Evolutionary conservation across 257 asterid genomes (phyloP).

Genomic region (Dorcoceras hygrometricum): DNA sequence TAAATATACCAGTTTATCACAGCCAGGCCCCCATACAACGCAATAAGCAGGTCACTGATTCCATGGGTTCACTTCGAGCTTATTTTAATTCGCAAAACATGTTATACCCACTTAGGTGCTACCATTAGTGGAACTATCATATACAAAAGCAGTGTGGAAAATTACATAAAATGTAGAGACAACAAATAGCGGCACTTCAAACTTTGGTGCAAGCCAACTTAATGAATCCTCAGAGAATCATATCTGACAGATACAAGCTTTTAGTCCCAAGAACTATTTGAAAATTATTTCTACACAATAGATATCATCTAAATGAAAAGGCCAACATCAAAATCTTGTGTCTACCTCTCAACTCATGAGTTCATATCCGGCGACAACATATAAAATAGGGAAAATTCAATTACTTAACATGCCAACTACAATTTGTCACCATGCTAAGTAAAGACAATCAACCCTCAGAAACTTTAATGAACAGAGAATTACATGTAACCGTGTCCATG

Average conservation of each 20-base stretch:
- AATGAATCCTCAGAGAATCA: conserved; percentile 11
- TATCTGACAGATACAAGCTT: conserved; percentile 7
- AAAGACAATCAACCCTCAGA: conserved; percentile 10
- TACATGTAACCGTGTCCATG: conserved; percentile 85
- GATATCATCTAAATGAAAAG: conserved; percentile 7
- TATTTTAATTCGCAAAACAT: too few relatives aligned
- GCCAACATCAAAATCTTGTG: not conserved
- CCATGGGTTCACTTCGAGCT: too few relatives aligned
- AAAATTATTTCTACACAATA: conserved; percentile 6
- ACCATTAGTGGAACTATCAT: too few relatives aligned
- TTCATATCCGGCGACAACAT: conserved; percentile 1
- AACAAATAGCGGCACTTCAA: not conserved
- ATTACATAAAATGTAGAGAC: not conserved
- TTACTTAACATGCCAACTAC: conserved; percentile 5
- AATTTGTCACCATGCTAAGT: conserved; percentile 9
- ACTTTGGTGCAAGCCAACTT: conserved; percentile 4
- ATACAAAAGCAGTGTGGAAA: too few relatives aligned
- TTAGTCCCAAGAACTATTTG: conserved; percentile 8
- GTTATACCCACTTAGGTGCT: too few relatives aligned
- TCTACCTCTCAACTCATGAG: not conserved
- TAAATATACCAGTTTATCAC: too few relatives aligned
- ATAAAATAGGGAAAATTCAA: not conserved
- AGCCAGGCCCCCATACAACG: too few relatives aligned
- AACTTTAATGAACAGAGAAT: conserved; percentile 18
- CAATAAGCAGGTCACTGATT: too few relatives aligned